Evolutionary conservation across 352 stramenopile genomes (phyloP).

Genomic region (Globisporangium recalcitrans): DNA sequence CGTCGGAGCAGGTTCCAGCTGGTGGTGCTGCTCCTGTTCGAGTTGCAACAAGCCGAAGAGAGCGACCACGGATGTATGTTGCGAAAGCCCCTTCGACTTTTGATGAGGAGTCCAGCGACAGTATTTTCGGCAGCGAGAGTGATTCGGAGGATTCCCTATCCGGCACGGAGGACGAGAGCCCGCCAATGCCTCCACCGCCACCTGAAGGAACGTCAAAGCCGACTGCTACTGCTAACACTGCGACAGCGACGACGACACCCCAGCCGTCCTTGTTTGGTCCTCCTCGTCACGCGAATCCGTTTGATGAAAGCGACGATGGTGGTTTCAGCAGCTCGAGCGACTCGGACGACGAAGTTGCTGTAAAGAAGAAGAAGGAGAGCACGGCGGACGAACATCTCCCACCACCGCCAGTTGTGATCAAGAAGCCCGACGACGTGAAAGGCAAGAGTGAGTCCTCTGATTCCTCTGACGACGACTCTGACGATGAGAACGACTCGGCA

Average conservation of each 20-base stretch:
- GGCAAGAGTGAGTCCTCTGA: slow-evolving; percentile 17
- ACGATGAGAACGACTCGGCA: slow-evolving; percentile 16
- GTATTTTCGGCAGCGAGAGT: slow-evolving; percentile 77
- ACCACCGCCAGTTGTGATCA: slow-evolving; percentile 1
- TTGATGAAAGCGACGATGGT: slow-evolving; percentile 43
- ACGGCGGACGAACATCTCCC: not conserved
- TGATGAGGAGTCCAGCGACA: slow-evolving; percentile 84
- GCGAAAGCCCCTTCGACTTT: slow-evolving; percentile 54
- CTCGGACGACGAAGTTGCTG: slow-evolving; percentile 22
- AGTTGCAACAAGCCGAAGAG: slow-evolving; percentile 24
- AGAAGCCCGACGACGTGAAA: slow-evolving; percentile 9
- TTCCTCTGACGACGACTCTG: slow-evolving; percentile 23
- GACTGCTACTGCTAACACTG: slow-evolving; percentile 16
- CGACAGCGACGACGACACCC: not conserved
- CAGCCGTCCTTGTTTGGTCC: slow-evolving; percentile 15
- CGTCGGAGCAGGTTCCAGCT: slow-evolving; percentile 1
- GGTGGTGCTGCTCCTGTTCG: slow-evolving; percentile 24
- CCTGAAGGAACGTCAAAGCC: slow-evolving; percentile 16
- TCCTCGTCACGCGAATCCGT: slow-evolving; percentile 21
- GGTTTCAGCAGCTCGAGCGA: slow-evolving; percentile 47
- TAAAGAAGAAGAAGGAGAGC: not conserved
- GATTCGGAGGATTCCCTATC: slow-evolving; percentile 49
- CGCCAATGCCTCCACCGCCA: slow-evolving; percentile 34
- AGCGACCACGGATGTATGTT: slow-evolving; percentile 77
- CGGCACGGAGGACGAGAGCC: slow-evolving; percentile 35